phyloP scores from a whole-genome alignment of 495 filamentous ascomycete species.

The Penicillium goetzii region DNA sequence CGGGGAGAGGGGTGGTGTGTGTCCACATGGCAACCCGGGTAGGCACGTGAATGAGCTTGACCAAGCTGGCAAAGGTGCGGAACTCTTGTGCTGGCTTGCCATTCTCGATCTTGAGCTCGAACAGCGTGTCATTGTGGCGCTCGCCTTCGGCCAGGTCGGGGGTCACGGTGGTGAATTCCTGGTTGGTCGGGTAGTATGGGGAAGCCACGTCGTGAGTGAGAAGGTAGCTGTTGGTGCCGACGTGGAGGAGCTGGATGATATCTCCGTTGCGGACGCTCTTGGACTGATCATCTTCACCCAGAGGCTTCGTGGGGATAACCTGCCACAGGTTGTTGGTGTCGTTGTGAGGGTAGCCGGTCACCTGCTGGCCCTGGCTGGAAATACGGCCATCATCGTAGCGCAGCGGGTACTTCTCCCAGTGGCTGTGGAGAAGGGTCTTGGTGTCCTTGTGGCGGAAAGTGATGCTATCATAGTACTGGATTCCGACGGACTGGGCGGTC shows the following conservation, averaged over 20 bases:
- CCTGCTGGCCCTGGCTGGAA: conserved; percentile 96
- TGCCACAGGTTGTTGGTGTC: conserved; percentile 99
- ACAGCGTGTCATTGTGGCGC: conserved; percentile 86
- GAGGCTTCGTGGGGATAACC: conserved; percentile 68
- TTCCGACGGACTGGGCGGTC: conserved; percentile 78
- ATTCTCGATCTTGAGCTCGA: conserved; percentile 88
- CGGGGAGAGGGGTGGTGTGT: conserved; percentile 86
- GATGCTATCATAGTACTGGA: conserved; percentile 89
- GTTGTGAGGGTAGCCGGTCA: conserved; percentile 96
- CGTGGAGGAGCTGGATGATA: conserved; percentile 82
- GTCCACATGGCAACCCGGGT: conserved; percentile 99
- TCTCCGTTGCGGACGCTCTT: conserved; percentile 82
- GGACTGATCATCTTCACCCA: conserved; percentile 54
- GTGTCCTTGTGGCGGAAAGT: conserved; percentile 95
- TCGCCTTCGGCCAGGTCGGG: conserved; percentile 73
- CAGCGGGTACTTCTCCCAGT: conserved; percentile 84
- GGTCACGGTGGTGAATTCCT: conserved; percentile 90
- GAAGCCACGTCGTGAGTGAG: conserved; percentile 99
- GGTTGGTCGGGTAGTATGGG: conserved; percentile 94
- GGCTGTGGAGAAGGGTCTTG: conserved; percentile 93
- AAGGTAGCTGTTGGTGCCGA: conserved; percentile 84
- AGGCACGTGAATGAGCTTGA: conserved; percentile 92
- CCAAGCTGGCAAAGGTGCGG: conserved; percentile 84
- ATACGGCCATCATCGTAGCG: conserved; percentile 97
- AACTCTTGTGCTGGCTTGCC: conserved; percentile 83